These are phyloP conservation scores for Boletus pseudo-olivaceus DNA, from an alignment of 768 basidiomycete species.

Conservation along the genomic window DNA sequence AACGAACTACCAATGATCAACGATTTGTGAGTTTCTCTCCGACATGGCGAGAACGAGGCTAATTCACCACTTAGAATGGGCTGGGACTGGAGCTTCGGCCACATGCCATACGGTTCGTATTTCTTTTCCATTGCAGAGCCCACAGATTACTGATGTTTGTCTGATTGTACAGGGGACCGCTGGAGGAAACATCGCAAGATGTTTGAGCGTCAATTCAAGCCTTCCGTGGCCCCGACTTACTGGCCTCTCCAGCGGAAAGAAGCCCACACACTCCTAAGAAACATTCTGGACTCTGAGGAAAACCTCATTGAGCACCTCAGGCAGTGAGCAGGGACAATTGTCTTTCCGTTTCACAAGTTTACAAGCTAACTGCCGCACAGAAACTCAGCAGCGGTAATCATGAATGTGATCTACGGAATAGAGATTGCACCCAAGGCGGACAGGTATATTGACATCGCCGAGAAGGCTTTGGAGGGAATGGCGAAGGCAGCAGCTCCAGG, in stretches of 20 bases:
- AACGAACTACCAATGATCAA: constrained; percentile 47
- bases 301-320: constrained; percentile 47
- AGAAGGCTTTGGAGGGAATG: constrained; percentile 50
- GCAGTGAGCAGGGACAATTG: constrained; percentile 35
- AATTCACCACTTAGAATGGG: constrained; percentile 37
- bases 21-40: constrained; percentile 37
- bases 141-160: background rate
- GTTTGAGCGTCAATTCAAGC: constrained; percentile 51
- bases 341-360: background rate
- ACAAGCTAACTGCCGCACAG: constrained; percentile 25
- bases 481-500: constrained; percentile 49
- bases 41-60: background rate
- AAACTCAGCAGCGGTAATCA: constrained; percentile 49
- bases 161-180: constrained; percentile 38
- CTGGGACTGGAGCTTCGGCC: constrained; percentile 51
- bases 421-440: constrained; percentile 41
- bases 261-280: constrained; percentile 43
- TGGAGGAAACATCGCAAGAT: constrained; percentile 52
- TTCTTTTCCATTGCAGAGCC: background rate
- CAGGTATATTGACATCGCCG: constrained; percentile 48
- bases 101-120: constrained; percentile 48
- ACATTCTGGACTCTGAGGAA: constrained; percentile 41
- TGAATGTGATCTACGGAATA: constrained; percentile 53
- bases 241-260: constrained; percentile 46
- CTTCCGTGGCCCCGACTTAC: constrained; percentile 37